phyloP scores from a whole-genome alignment of 2,329 filamentous ascomycete genomes.

The Colletotrichum euphorbiae region DNA sequence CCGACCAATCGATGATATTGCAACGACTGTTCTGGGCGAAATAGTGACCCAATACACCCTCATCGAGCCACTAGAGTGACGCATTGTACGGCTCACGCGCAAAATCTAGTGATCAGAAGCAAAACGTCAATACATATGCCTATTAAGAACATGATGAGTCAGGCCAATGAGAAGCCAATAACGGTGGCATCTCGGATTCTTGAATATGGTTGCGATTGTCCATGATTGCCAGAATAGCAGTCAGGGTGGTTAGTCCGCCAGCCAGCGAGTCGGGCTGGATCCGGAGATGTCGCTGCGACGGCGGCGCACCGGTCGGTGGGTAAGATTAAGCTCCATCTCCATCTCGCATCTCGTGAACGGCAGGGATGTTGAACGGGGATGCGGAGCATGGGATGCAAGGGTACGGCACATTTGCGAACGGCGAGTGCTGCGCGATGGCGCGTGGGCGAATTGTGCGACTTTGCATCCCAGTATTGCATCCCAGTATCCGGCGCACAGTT shows the following conservation, averaged over 20 bases:
- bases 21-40: conserved; percentile 7
- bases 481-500: conserved; percentile 16
- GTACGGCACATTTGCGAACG: conserved; percentile 26
- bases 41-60: conserved; percentile 10
- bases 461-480: conserved; percentile 22
- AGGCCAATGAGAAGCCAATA: neutral
- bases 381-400: conserved; percentile 34
- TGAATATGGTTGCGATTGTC: neutral
- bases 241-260: neutral
- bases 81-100: neutral
- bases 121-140: neutral
- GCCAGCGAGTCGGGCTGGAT: conserved; percentile 33
- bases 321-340: conserved; percentile 40
- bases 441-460: conserved; percentile 30
- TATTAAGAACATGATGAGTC: neutral
- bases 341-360: conserved; percentile 35
- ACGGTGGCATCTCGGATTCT: neutral
- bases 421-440: conserved; percentile 29
- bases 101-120: neutral
- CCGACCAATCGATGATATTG: conserved; percentile 4
- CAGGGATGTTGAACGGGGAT: conserved; percentile 34
- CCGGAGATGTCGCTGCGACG: conserved; percentile 30
- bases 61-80: neutral
- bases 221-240: neutral
- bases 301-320: conserved; percentile 38